phyloP scores from a whole-genome alignment of 1,139 yeast genomes.

The Lodderomyces margitis region DNA sequence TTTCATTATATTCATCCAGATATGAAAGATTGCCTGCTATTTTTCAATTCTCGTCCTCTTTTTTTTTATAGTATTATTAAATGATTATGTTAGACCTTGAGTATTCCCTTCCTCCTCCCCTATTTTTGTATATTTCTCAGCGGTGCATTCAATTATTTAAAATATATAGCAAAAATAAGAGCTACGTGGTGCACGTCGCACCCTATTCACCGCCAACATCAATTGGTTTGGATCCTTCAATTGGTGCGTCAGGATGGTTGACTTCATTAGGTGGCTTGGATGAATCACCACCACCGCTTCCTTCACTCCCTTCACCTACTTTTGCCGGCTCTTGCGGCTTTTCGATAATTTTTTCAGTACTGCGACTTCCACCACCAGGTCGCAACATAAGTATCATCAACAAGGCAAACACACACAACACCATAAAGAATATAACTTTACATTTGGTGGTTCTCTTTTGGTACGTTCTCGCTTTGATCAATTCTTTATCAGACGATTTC shows the following conservation, averaged over 20 bases:
- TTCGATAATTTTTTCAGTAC: constrained; percentile 22
- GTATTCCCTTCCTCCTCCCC: no score
- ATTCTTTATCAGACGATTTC: constrained; percentile 73
- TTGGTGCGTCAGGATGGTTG: constrained; percentile 7
- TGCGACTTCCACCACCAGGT: constrained; percentile 36
- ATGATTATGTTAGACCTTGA: constrained; percentile 3
- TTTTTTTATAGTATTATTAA: constrained; percentile 4
- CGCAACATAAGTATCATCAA: constrained; percentile 69
- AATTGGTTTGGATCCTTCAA: constrained; percentile 2
- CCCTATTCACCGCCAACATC: not conserved
- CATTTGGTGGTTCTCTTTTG: constrained; percentile 91
- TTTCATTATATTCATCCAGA: no score
- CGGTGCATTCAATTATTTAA: no score
- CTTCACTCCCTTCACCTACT: not conserved
- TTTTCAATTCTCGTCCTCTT: constrained; percentile 1
- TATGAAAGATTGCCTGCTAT: no score
- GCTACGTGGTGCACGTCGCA: no score
- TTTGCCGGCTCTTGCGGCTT: constrained; percentile 16
- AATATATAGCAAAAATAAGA: no score
- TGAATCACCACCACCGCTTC: constrained; percentile 2
- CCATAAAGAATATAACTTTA: constrained; percentile 72
- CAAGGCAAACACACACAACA: constrained; percentile 68
- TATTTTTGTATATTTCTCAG: no score
- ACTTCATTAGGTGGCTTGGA: constrained; percentile 11
- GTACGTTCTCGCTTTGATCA: constrained; percentile 71